Base-by-base conservation (phyloP, 2,329 filamentous ascomycete species). In the Aureobasidium sp. region DNA sequence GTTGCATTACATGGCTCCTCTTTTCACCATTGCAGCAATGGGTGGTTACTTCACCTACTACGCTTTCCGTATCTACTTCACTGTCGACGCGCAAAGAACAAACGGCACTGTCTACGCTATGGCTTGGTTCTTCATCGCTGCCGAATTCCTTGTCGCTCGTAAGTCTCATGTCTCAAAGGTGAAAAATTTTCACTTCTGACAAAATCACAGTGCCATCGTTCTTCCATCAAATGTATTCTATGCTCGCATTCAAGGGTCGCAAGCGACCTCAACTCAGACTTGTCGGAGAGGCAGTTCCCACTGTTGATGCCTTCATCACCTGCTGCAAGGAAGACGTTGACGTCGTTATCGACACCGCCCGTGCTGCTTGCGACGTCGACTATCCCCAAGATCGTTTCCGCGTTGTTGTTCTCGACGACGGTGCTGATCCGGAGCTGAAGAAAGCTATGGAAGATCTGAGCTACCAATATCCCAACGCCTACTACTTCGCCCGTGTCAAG, bases 141-240 rank as follows among this genome's bases (percentile, higher is more conserved):
- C 51, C 19, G 51, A 53, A 32, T 53, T 53, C 25, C 25, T 53
- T 16, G 51, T 53, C 21, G 40, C 51, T 22, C 27, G 50, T 53
- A 44, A 53, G 50, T 53, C 14, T 4, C 10, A 27, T 32, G 6
- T n/a, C 17, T 19, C 16, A n/a, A n/a, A n/a, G n/a, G n/a, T 10
- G 29, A 37, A 24, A 8, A 27, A 1, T 17, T 24, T 35, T 34
- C 21, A 16, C 17, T 35, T 45, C 22, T 27, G 24, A 42, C 30
- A 11, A 27, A 42, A 30, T 8, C 12, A 1, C 16, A 53, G 88
- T 96, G 17, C 79, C 86, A 49, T 76, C 79, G 14, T 95, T 91
- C 75, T 97, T 96, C 74, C 84, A 85, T 55, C 84, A 85, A 56
- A 82, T 97, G 56, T 96, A 95, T 67, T 53, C 51, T n/a, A 44